Evolutionary conservation across 75 land plant genomes (phyloP), one percentile per base, ranked within the genome.

Genomic region (Adiantum capillusveneris): DNA sequence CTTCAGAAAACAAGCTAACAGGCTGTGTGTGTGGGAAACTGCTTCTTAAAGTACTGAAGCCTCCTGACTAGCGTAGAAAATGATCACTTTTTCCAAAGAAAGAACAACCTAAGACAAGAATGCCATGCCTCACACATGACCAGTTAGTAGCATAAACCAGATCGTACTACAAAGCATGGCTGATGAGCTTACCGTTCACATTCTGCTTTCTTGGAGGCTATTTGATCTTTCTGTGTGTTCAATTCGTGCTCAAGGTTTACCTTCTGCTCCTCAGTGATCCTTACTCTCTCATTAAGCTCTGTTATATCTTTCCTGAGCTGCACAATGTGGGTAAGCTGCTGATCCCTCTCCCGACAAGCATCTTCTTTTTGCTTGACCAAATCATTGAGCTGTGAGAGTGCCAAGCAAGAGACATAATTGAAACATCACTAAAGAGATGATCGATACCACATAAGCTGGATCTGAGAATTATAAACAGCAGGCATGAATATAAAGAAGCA

Each of bases 151-250:
- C n/a, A n/a, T n/a, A n/a, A n/a, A n/a, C n/a, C n/a, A n/a, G n/a
- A n/a, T n/a, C n/a, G n/a, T n/a, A n/a, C n/a, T n/a, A n/a, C n/a
- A n/a, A n/a, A n/a, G n/a, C n/a, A n/a, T n/a, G n/a, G n/a, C n/a
- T n/a, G n/a, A n/a, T n/a, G n/a, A 25, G 12, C 19, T 34, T 57
- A 63, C 73, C 73, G 42, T n/a, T 70, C 73, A 63, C 73, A 61
- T 48, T 70, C 73, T 11, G 60, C 25, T 46, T 57, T 63, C 29
- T 63, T 70, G 17, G 67, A 7, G 5, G 52, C 14, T 25, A 56
- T 44, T 31, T 70, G 66, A 18, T 70, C 73, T 37, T 29, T 53
- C 45, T 64, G 61, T 20, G 37, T 14, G 2, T 27, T 67, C 7
- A 63, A 29, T 12, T 70, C 73, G 53, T 70, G 61, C 37, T 63